Evolutionary conservation across 2,329 filamentous ascomycete species (phyloP).

Genomic region (Zasmidium angulare): DNA sequence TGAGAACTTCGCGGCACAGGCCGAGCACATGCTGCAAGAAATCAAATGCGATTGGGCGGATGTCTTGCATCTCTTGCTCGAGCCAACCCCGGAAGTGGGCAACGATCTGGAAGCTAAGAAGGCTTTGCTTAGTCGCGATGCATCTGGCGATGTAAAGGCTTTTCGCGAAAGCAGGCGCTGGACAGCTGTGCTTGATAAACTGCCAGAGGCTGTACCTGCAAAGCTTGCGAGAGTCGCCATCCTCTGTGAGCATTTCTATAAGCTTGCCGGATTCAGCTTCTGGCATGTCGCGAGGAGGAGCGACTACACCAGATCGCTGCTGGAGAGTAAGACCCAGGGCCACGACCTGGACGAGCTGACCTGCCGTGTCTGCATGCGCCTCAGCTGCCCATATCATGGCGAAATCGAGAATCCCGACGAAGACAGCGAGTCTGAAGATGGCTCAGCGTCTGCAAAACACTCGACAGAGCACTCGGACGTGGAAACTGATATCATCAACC

Average conservation of each 20-base stretch:
- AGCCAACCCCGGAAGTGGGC: constrained; percentile 27
- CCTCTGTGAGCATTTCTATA: constrained; percentile 39
- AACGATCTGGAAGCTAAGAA: constrained; percentile 17
- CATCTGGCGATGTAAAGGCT: constrained; percentile 36
- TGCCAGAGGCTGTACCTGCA: constrained; percentile 27
- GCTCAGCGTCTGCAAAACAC: too few relatives aligned
- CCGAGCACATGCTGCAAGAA: constrained; percentile 37
- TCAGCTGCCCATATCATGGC: constrained; percentile 43
- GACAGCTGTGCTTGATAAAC: constrained; percentile 30
- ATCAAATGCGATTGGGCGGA: constrained; percentile 38
- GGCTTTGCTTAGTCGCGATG: constrained; percentile 19
- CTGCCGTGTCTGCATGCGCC: constrained; percentile 31
- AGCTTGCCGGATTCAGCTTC: constrained; percentile 37
- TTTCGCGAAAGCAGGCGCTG: constrained; percentile 33
- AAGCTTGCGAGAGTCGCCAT: constrained; percentile 35
- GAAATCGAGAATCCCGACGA: constrained; percentile 36
- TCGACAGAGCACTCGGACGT: constrained; percentile 20
- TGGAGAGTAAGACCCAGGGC: constrained; percentile 8
- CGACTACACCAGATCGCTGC: constrained; percentile 15
- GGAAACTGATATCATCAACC: constrained; percentile 34
- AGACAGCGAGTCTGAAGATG: constrained; percentile 10
- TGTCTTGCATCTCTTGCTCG: constrained; percentile 42
- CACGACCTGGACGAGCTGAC: constrained; percentile 20
- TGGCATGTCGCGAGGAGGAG: constrained; percentile 43
- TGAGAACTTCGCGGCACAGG: constrained; percentile 36